Evolutionary conservation across 345 rosid genomes (phyloP), one percentile per base, ranked within the genome.

Genomic region (Populus pruinosa): DNA sequence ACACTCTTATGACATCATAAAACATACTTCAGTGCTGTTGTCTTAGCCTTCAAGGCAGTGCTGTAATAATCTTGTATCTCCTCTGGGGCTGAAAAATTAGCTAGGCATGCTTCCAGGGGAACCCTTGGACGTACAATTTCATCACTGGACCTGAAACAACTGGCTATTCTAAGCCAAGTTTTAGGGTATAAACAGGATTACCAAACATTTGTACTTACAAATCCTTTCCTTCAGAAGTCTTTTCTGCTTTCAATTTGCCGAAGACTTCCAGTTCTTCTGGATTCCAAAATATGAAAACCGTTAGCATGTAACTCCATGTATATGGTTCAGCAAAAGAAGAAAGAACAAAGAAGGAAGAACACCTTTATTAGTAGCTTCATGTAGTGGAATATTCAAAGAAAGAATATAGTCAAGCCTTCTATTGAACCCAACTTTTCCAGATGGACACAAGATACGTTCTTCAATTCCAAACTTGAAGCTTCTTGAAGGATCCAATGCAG

Each of bases 391-490:
- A 87, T 88, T 92, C 91, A 96, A 81, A 76, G 98, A 91, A 71
- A 96, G 97, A 87, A 90, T 91, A 82, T 89, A 88, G 81, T 96
- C 99, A 75, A 86, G 87, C 91, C 99, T 94, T 87, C 80, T 92
- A 83, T 88, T 94, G 71, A 90, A 94, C 33, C 93, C 85, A 82
- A 96, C 99, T 87, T 89, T 96, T 77, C 98, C 99, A 55, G 98
- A 94, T 72, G 96, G 81, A 87, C 98, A 96, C 79, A 84, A 81
- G 61, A 94, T 88, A 43, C 97, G 94, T 70, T 96, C 98, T 84
- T 96, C 99, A 77, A 96, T 87, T 80, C 98, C 99, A 90, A 94
- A 96, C 86, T 90, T 94, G 81, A 96, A 94, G 87, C 97, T 82
- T 88, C 88, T 89, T 7, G 98, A 86, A 43, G 97, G 97, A 90